phyloP scores from a whole-genome alignment of 176 grass and related monocot genomes.

The Metroxylon sagu region DNA sequence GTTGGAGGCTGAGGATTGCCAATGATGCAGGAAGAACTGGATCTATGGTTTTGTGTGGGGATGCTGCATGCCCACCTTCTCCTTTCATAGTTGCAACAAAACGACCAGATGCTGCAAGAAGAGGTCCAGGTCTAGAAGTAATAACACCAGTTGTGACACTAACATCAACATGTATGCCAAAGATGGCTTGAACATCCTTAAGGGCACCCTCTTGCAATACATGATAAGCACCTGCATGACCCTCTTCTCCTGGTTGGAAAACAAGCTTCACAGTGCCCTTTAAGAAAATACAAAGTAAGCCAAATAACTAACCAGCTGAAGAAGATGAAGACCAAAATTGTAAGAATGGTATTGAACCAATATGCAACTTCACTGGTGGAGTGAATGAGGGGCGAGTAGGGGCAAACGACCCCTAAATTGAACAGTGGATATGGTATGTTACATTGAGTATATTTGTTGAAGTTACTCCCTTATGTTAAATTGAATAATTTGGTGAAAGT shows the following conservation, averaged over 20 bases:
- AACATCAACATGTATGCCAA: constrained; percentile 43
- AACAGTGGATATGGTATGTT: too few species aligned
- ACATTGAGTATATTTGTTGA: too few species aligned
- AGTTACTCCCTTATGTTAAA: too few species aligned
- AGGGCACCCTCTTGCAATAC: constrained; percentile 46
- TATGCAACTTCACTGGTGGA: too few species aligned
- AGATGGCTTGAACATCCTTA: constrained; percentile 44
- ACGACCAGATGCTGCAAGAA: constrained; percentile 50
- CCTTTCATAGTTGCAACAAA: constrained; percentile 48
- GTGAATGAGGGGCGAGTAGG: too few species aligned
- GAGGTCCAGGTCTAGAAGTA: constrained; percentile 38
- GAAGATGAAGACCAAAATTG: not conserved
- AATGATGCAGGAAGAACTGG: constrained; percentile 36
- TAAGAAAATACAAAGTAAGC: not conserved
- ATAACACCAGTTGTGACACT: constrained; percentile 17
- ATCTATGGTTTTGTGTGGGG: constrained; percentile 35
- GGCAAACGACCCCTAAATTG: too few species aligned
- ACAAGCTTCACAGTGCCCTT: constrained; percentile 76
- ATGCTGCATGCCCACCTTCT: constrained; percentile 63
- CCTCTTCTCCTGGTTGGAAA: constrained; percentile 75
- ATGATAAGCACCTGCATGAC: constrained; percentile 51
- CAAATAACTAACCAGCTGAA: not conserved
- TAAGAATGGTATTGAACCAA: too few species aligned
- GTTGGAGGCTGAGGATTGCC: constrained; percentile 50
- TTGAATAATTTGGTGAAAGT: too few species aligned